Conservation (phyloP, 148 eudicot genomes). For the Cornus controversa region DNA sequence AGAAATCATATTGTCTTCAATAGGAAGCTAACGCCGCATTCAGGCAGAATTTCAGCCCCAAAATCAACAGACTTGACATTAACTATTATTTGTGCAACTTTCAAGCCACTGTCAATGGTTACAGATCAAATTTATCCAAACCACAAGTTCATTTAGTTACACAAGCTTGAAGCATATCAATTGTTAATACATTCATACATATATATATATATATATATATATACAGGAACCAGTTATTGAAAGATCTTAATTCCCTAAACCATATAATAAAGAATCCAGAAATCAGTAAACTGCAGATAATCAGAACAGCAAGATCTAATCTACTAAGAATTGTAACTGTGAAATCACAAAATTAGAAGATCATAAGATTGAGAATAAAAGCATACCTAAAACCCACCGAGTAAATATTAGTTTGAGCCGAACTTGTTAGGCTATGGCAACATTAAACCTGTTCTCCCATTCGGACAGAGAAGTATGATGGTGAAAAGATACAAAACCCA, state of each 20-base stretch:
- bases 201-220: neutral
- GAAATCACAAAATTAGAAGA: neutral
- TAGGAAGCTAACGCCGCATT: neutral
- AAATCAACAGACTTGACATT: neutral
- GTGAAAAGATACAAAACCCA: constrained; percentile 1
- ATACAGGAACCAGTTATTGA: neutral
- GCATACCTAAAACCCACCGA: neutral
- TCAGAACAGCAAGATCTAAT: neutral
- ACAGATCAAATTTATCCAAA: neutral
- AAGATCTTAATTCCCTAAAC: neutral
- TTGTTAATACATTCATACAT: no score
- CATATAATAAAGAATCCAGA: neutral
- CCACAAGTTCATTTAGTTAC: no score
- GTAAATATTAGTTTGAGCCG: no score
- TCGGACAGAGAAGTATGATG: neutral
- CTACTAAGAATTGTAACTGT: neutral
- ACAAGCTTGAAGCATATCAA: neutral
- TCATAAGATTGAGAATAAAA: neutral
- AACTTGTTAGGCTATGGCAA: neutral
- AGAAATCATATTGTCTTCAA: neutral
- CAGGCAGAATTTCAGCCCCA: neutral
- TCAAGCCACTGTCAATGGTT: neutral
- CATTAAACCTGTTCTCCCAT: neutral
- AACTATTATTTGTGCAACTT: neutral
- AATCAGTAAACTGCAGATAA: neutral